Conservation (phyloP, 148 eudicot genomes). For the Fallopia convolvulus region DNA sequence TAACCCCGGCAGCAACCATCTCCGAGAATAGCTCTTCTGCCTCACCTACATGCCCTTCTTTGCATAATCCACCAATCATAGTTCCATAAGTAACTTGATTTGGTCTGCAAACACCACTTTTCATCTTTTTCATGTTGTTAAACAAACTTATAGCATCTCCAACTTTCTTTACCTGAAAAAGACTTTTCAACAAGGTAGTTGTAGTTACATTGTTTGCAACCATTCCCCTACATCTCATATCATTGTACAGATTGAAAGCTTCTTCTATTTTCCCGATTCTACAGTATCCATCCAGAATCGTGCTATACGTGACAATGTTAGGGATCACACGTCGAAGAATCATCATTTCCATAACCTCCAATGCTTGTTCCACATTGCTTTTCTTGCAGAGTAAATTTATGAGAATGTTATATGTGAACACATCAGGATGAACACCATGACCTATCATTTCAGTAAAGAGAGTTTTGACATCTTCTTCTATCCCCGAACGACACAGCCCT, state of each 20-base stretch:
- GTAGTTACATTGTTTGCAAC: slow-evolving; percentile 16
- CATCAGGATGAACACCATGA: slow-evolving; percentile 18
- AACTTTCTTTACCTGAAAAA: slow-evolving; percentile 17
- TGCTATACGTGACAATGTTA: slow-evolving; percentile 14
- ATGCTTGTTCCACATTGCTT: slow-evolving; percentile 17
- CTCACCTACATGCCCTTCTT: slow-evolving; percentile 10
- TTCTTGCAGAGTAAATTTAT: slow-evolving; percentile 22
- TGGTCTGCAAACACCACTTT: background rate
- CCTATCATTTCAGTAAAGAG: slow-evolving; percentile 17
- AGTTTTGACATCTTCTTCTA: slow-evolving; percentile 1
- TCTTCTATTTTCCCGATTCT: slow-evolving; percentile 14
- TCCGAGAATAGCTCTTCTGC: slow-evolving; percentile 9
- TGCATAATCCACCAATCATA: slow-evolving; percentile 21
- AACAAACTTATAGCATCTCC: slow-evolving; percentile 16
- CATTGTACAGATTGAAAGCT: slow-evolving; percentile 19
- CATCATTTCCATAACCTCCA: slow-evolving; percentile 19
- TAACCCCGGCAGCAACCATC: background rate
- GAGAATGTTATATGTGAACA: slow-evolving; percentile 18
- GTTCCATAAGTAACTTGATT: slow-evolving; percentile 17
- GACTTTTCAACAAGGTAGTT: slow-evolving; percentile 18
- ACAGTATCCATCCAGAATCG: slow-evolving; percentile 23
- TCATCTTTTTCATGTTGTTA: slow-evolving; percentile 16
- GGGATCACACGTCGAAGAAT: slow-evolving; percentile 15
- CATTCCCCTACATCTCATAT: slow-evolving; percentile 14
- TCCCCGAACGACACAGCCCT: background rate